Conservation (phyloP, 345 rosid genomes). For the Carallia pectinifolia region DNA sequence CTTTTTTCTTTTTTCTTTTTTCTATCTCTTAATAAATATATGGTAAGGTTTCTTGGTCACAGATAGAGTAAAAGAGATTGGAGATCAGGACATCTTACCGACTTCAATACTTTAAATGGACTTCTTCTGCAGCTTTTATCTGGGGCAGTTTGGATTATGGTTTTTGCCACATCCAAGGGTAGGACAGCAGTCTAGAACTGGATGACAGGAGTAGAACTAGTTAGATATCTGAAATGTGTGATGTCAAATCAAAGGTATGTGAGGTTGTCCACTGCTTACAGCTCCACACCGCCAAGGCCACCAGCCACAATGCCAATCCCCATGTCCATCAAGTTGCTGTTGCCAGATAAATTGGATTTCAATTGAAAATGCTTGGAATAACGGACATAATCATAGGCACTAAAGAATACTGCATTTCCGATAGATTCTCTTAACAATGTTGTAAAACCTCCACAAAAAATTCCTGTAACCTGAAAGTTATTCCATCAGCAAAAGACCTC, state of each 20-base stretch:
- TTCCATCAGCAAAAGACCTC: conserved; percentile 31
- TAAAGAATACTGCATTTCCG: conserved; percentile 83
- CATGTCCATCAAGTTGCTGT: conserved; percentile 63
- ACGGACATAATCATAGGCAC: conserved; percentile 70
- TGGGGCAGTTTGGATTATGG: conserved; percentile 78
- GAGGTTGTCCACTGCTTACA: conserved; percentile 49
- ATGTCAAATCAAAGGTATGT: background rate
- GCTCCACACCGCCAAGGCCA: conserved; percentile 87
- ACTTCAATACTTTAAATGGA: conserved; percentile 67
- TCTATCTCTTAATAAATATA: background rate
- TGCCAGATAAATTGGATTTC: conserved; percentile 41
- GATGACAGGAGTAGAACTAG: background rate
- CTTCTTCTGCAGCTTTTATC: conserved; percentile 55
- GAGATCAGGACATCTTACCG: conserved; percentile 39
- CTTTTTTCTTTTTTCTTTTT: background rate
- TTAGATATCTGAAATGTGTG: background rate
- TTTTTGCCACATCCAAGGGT: conserved; percentile 90
- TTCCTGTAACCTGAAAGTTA: conserved; percentile 70
- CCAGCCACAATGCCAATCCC: conserved; percentile 81
- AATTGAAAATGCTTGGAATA: conserved; percentile 60
- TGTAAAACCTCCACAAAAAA: conserved; percentile 82
- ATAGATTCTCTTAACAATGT: conserved; percentile 76
- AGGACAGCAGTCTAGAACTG: conserved; percentile 83
- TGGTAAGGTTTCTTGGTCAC: background rate
- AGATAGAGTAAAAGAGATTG: background rate